These are phyloP conservation scores for Ascochyta viciae-villosae DNA, from an alignment of 2,329 filamentous ascomycete genomes.

Conservation along the genomic window DNA sequence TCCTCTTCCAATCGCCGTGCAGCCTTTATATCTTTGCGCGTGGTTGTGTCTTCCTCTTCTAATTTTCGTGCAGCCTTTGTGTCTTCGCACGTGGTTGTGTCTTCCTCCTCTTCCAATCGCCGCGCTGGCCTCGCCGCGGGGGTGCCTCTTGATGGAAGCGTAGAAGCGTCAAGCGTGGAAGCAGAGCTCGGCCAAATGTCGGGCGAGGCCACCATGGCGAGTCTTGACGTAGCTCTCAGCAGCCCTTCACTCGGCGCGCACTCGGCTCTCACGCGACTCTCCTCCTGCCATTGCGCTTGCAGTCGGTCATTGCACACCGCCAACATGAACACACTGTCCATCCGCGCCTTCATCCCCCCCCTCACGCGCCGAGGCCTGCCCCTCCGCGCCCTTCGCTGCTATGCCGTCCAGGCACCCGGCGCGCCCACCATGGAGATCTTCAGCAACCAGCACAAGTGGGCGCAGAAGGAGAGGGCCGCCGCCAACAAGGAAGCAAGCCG, in stretches of 20 bases:
- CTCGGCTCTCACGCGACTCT: too few relatives aligned
- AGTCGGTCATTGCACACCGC: neutral
- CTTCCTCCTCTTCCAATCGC: conserved; percentile 9
- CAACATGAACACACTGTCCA: conserved; percentile 42
- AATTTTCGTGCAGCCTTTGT: too few relatives aligned
- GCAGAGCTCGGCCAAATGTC: conserved; percentile 9
- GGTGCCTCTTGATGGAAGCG: conserved; percentile 16
- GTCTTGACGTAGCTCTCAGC: conserved; percentile 12
- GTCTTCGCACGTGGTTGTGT: neutral
- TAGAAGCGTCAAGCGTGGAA: neutral
- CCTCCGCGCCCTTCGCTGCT: conserved; percentile 57
- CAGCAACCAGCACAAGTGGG: conserved; percentile 84
- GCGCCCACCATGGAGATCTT: conserved; percentile 87
- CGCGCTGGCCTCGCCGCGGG: conserved; percentile 10
- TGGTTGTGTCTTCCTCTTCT: too few relatives aligned
- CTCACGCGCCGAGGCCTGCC: conserved; percentile 34
- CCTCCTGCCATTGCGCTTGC: neutral
- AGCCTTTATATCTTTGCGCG: too few relatives aligned
- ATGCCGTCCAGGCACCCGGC: conserved; percentile 80
- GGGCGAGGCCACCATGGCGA: neutral
- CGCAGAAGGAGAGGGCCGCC: conserved; percentile 89
- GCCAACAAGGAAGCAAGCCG: conserved; percentile 73
- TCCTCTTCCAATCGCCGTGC: too few relatives aligned
- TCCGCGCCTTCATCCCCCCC: conserved; percentile 46
- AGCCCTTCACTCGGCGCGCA: neutral